Evolutionary conservation across 345 rosid species (phyloP).

Genomic region (Durio zibethinus): DNA sequence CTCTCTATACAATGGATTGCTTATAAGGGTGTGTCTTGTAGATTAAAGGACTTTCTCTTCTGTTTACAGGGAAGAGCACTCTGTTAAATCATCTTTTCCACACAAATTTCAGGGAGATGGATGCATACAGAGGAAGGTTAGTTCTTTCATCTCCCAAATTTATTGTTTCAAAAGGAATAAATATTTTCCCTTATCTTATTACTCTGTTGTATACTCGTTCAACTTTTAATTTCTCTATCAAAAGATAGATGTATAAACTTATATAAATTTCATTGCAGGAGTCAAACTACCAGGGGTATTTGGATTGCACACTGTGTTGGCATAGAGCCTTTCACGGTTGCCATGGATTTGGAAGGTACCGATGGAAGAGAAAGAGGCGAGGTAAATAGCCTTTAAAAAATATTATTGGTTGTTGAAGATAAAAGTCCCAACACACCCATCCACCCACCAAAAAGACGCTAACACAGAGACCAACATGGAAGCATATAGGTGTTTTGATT

Average conservation of each 20-base stretch:
- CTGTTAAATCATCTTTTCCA: constrained; percentile 69
- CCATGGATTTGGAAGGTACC: constrained; percentile 82
- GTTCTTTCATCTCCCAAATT: constrained; percentile 16
- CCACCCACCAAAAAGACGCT: neutral
- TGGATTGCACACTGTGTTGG: constrained; percentile 73
- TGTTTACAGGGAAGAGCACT: constrained; percentile 63
- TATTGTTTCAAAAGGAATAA: constrained; percentile 14
- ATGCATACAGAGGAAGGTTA: constrained; percentile 71
- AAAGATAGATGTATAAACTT: neutral
- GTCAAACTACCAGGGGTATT: constrained; percentile 75
- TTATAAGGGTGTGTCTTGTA: neutral
- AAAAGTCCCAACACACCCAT: neutral
- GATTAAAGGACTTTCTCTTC: constrained; percentile 2
- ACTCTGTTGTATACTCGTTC: neutral
- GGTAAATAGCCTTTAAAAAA: constrained; percentile 34
- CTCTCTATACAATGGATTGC: neutral
- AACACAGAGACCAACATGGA: neutral
- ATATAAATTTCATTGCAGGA: constrained; percentile 38
- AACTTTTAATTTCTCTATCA: neutral
- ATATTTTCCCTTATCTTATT: neutral
- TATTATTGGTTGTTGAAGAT: neutral
- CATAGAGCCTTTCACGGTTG: constrained; percentile 67
- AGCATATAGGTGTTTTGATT: neutral
- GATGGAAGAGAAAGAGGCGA: constrained; percentile 87
- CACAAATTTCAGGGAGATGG: constrained; percentile 79